Evolutionary conservation across 768 basidiomycete species (phyloP).

Genomic region (Phaffia australis): DNA sequence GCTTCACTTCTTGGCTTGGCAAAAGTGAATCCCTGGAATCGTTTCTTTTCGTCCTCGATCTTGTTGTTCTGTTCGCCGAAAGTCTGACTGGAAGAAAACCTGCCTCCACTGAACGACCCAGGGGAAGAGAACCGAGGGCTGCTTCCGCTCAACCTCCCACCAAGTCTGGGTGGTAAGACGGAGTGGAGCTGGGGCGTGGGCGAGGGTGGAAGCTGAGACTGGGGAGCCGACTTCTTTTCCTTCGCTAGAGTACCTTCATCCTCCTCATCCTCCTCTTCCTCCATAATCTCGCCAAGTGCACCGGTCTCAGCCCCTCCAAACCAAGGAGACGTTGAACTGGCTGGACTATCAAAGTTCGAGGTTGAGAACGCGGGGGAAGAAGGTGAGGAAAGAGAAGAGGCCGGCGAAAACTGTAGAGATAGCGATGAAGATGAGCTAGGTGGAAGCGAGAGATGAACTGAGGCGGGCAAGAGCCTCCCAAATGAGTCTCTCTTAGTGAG

Average conservation of each 20-base stretch:
- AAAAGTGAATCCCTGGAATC: constrained; percentile 14
- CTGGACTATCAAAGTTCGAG: not conserved
- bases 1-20: constrained; percentile 8
- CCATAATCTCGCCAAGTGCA: constrained; percentile 20
- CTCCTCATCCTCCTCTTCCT: constrained; percentile 20
- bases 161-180: constrained; percentile 1
- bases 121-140: constrained; percentile 2
- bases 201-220: too few species aligned
- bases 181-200: not conserved
- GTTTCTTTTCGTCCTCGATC: constrained; percentile 10
- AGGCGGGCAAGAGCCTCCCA: constrained; percentile 9
- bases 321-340: constrained; percentile 9
- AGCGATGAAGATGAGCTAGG: not conserved
- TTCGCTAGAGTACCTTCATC: constrained; percentile 6
- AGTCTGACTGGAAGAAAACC: not conserved
- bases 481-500: constrained; percentile 24
- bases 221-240: not conserved
- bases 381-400: not conserved
- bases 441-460: constrained; percentile 20
- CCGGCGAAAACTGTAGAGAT: constrained; percentile 1
- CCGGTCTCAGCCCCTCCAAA: constrained; percentile 11
- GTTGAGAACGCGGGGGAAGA: constrained; percentile 10
- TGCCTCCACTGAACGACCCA: not conserved
- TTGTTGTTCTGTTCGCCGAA: not conserved
- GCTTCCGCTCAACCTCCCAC: not conserved